Base-by-base conservation (phyloP, 1,139 yeast genomes). In the Candida labiduridarum region DNA sequence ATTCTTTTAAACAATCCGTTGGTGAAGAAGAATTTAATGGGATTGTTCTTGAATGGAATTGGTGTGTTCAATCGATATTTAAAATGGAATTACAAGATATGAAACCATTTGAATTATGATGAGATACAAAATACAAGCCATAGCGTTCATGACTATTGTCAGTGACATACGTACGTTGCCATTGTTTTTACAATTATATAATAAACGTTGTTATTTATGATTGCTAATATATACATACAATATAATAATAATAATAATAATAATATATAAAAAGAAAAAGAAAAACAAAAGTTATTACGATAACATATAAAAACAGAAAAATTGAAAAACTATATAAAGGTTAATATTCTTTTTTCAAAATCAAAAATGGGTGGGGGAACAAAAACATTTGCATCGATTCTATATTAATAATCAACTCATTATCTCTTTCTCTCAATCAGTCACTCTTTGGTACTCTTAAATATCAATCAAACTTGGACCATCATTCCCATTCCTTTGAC, bases 61-160 rank as follows among this genome's bases (percentile, higher is more conserved):
- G 88, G 87, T 79, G 87, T 52, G 84, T 85, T 9, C 68, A 75
- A 49, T 74, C 84, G 44, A 81, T 85, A 0, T 85, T 85, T 63
- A 72, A 72, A 41, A 76, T 80, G 72, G 58, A 68, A 27, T 53
- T 74, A 33, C 67, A 68, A 51, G 58, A 59, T 2, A 63, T 62
- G 38, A 64, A 65, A 7, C 55, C 59, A 4, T 74, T 58, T 51
- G 51, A 49, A 46, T 48, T 66, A 35, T 68, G 53, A 53, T 18
- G 6, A 18, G 18, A n/a, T 2, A 5, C 9, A 33, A 14, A n/a
- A 33, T 12, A 8, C 6, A 33, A n/a, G n/a, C n/a, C n/a, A n/a
- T n/a, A n/a, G n/a, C n/a, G n/a, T n/a, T n/a, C n/a, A n/a, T n/a
- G n/a, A n/a, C n/a, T n/a, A n/a, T n/a, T n/a, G n/a, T n/a, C n/a